A percentile compares a stretch with the other conserved stretches of the same genome.
Conservation (phyloP, 1,284 basidiomycete genomes). For the Tylopilus sp. region DNA sequence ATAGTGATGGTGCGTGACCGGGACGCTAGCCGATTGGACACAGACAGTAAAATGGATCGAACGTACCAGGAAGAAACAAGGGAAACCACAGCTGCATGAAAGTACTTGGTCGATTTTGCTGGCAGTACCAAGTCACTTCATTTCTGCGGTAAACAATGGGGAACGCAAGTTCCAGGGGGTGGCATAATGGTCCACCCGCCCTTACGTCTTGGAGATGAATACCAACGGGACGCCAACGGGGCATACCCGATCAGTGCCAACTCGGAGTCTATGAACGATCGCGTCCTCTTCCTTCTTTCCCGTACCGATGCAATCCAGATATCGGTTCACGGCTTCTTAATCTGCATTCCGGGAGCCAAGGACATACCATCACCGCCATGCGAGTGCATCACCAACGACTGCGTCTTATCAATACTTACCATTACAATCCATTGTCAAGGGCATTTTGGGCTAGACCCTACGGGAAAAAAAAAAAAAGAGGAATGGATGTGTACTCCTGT, state of each 20-base stretch:
- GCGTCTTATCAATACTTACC: not conserved
- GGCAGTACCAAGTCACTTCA: not conserved
- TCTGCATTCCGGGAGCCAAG: constrained; percentile 6
- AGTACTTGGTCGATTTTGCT: not conserved
- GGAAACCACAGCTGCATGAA: not conserved
- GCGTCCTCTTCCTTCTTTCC: not conserved
- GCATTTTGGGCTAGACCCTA: not conserved
- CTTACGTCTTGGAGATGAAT: not conserved
- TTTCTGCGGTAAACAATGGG: not conserved
- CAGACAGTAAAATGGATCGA: not conserved
- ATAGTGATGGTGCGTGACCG: not conserved
- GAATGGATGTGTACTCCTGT: not conserved
- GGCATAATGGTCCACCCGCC: not conserved
- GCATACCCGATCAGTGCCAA: not conserved
- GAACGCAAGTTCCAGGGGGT: not conserved
- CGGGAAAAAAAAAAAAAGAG: no score
- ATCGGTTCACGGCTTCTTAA: constrained; percentile 4
- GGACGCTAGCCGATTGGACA: not conserved
- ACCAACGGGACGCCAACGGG: not conserved
- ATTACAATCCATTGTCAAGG: not conserved
- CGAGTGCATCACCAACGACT: not conserved
- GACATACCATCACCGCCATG: not conserved
- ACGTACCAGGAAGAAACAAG: not conserved
- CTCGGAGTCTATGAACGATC: not conserved
- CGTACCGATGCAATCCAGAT: not conserved